Evolutionary conservation across 1,139 yeast genomes (phyloP).

Genomic region (Yamadazyma aaseri): DNA sequence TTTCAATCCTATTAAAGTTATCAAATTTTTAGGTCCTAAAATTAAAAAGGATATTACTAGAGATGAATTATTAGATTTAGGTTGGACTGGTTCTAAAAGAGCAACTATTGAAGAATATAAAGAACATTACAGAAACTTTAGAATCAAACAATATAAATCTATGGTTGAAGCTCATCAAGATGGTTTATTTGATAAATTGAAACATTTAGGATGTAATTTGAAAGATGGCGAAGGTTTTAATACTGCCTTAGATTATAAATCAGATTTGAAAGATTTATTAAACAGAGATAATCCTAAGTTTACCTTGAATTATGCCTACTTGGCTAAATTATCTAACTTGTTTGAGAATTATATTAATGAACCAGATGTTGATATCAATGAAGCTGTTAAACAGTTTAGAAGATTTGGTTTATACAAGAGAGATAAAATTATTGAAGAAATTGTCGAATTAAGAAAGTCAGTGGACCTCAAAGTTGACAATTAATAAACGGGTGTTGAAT

Average conservation of each 20-base stretch:
- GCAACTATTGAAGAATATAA: constrained; percentile 71
- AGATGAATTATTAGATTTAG: constrained; percentile 64
- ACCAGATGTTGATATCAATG: constrained; percentile 33
- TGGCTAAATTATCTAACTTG: constrained; percentile 47
- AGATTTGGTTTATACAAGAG: constrained; percentile 58
- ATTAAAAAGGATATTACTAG: constrained; percentile 40
- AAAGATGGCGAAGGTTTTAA: constrained; percentile 81
- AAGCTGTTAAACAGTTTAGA: constrained; percentile 54
- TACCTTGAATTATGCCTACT: constrained; percentile 51
- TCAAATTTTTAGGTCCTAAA: constrained; percentile 26
- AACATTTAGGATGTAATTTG: constrained; percentile 60
- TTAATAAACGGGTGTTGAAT: no score
- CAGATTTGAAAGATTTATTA: constrained; percentile 27
- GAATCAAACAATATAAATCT: constrained; percentile 72
- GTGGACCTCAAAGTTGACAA: constrained; percentile 5
- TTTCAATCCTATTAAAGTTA: constrained; percentile 61
- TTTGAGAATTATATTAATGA: constrained; percentile 39
- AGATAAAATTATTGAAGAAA: constrained; percentile 39
- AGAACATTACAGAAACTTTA: constrained; percentile 63
- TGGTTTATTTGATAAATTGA: constrained; percentile 64
- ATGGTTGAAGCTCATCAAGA: constrained; percentile 73
- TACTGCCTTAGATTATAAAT: constrained; percentile 47
- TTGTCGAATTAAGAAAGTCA: constrained; percentile 40
- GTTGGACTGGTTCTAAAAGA: constrained; percentile 91
- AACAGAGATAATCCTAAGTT: constrained; percentile 34